Evolutionary conservation across 2,329 filamentous ascomycete species (phyloP).

Genomic region (Arthrobotrys musiformis): DNA sequence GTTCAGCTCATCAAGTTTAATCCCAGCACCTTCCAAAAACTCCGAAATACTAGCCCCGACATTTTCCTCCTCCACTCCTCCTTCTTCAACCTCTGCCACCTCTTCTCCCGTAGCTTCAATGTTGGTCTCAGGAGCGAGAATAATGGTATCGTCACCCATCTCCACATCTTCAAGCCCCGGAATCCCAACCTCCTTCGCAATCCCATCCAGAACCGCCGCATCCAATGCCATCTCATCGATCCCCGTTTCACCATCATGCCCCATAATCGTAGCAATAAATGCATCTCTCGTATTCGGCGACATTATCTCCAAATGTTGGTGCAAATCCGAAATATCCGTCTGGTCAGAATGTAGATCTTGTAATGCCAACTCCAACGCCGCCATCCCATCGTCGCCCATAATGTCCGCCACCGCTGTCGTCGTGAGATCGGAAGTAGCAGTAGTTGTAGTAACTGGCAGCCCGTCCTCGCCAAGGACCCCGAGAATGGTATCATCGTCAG

Average conservation of each 20-base stretch:
- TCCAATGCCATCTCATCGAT: slow-evolving; percentile 35
- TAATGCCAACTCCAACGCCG: slow-evolving; percentile 3
- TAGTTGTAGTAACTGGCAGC: background rate
- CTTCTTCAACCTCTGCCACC: background rate
- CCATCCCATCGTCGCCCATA: background rate
- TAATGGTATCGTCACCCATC: background rate
- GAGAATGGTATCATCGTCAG: background rate
- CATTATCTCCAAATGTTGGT: slow-evolving; percentile 42
- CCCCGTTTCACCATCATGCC: background rate
- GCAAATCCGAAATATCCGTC: slow-evolving; percentile 47
- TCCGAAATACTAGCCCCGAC: slow-evolving; percentile 26
- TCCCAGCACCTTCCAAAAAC: slow-evolving; percentile 38
- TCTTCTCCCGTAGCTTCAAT: background rate
- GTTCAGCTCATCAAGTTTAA: slow-evolving; percentile 45
- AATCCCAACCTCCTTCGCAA: background rate
- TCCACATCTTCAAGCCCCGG: background rate
- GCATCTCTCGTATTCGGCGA: slow-evolving; percentile 29
- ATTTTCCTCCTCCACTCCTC: background rate
- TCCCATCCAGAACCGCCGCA: background rate
- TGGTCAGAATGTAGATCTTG: slow-evolving; percentile 42
- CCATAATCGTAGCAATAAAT: slow-evolving; percentile 36
- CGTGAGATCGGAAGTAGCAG: no score
- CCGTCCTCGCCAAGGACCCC: background rate
- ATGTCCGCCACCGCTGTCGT: background rate
- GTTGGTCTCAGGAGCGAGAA: background rate